Evolutionary conservation across 805 yeast species (phyloP).

Genomic region (Wickerhamomyces chaumierensis): DNA sequence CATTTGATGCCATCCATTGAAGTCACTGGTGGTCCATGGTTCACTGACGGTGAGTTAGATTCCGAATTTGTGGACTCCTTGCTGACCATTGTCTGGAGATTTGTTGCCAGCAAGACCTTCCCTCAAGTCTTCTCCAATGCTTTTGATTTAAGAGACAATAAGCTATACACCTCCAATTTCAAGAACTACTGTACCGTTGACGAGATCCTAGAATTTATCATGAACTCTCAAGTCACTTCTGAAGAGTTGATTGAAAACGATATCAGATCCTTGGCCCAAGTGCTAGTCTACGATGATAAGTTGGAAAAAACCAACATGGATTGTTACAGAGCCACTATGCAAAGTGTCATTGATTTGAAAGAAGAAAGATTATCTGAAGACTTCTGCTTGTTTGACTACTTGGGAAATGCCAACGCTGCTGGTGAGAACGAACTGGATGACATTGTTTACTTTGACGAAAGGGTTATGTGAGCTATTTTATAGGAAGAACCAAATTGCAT

Average conservation of each 20-base stretch:
- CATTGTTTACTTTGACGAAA: slow-evolving; percentile 34
- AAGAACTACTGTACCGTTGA: slow-evolving; percentile 60
- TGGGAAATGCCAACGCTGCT: slow-evolving; percentile 26
- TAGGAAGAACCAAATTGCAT: no score
- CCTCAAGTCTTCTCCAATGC: slow-evolving; percentile 52
- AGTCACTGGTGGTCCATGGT: slow-evolving; percentile 99
- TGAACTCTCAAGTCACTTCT: slow-evolving; percentile 60
- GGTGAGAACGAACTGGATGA: slow-evolving; percentile 24
- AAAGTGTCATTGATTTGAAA: slow-evolving; percentile 60
- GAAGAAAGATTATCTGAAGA: slow-evolving; percentile 18
- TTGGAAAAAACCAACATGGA: slow-evolving; percentile 54
- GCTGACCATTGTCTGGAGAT: slow-evolving; percentile 80
- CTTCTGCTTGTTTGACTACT: slow-evolving; percentile 31
- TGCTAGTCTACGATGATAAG: slow-evolving; percentile 76
- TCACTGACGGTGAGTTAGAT: slow-evolving; percentile 90
- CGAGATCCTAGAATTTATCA: slow-evolving; percentile 66
- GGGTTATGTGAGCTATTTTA: background rate
- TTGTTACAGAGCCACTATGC: slow-evolving; percentile 75
- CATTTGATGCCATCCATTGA: slow-evolving; percentile 89
- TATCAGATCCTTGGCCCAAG: slow-evolving; percentile 77
- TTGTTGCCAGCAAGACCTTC: slow-evolving; percentile 60
- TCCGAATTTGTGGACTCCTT: slow-evolving; percentile 84
- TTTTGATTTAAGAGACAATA: slow-evolving; percentile 15
- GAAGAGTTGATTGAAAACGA: slow-evolving; percentile 70
- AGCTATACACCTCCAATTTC: slow-evolving; percentile 44